Base-by-base conservation (phyloP, 768 basidiomycete genomes). In the Auricularia sp. region DNA sequence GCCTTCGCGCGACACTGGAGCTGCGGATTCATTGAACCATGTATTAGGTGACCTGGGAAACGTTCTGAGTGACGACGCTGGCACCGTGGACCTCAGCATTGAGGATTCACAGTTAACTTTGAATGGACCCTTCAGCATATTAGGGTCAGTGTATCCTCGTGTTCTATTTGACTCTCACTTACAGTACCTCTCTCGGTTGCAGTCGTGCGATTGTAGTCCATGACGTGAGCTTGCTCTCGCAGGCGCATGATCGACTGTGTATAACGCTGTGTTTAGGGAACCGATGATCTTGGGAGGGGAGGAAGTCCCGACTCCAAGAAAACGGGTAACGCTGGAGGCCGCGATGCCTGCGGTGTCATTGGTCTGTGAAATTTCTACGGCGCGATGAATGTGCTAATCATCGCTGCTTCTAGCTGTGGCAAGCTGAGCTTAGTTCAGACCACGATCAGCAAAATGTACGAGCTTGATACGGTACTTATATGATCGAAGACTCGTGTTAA, bases 331-430 rank as follows among this genome's bases (percentile, higher is more conserved):
- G 87, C 91, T 16, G 87, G 87, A 11, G 84, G 78, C 36, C 79
- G 90, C 64, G 81, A 83, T n/a, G 90, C 91, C 12, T 93, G 91
- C 70, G 91, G 90, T 68, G 83, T 92, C 61, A 88, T 92, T 68
- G 89, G 88, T 83, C 47, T 51, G 11, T 23, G 47, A 8, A 16
- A 12, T 51, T 18, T 8, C 18, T 51, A 18, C 18, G 29, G 11
- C 18, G 14, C 6, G 18, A 51, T 51, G 18, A 6, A 6, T 6
- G 0, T 6, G 16, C 7, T 51, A 21, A 51, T 51, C 21, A 21
- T 12, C 1, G 6, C 14, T 18, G 10, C 11, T 51, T 16, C 14
- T 21, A 51, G 47, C 47, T 18, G 47, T 51, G 14, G 47, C 47
- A 51, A 18, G 21, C 14, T 16, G 47, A 21, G 21, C 29, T 29